Percentiles rank a stretch among this genome's conserved stretches.
Conservation (phyloP, 2,329 filamentous ascomycete species). For the Talaromyces sp. region DNA sequence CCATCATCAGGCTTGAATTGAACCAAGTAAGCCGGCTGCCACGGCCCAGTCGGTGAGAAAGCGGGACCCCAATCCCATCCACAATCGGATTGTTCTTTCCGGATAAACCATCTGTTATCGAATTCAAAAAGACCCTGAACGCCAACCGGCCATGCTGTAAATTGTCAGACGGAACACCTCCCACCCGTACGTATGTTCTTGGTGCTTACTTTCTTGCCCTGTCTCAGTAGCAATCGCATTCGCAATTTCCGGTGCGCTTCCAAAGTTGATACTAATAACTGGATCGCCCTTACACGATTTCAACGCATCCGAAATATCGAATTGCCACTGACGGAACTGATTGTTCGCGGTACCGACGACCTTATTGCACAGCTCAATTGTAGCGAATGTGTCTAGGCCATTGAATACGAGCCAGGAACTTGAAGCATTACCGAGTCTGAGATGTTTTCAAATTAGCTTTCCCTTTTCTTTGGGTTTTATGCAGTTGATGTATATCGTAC, state of each 20-base stretch:
- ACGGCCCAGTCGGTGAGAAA: constrained; percentile 61
- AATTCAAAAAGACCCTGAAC: constrained; percentile 53
- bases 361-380: constrained; percentile 54
- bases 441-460: neutral
- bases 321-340: constrained; percentile 61
- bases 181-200: too few species aligned
- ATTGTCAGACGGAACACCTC: neutral
- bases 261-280: constrained; percentile 53
- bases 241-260: constrained; percentile 54
- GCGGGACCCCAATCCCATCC: constrained; percentile 64
- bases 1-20: constrained; percentile 46
- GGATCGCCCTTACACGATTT: constrained; percentile 39
- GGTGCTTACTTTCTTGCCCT: constrained; percentile 42
- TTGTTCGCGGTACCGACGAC: constrained; percentile 58
- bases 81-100: constrained; percentile 62
- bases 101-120: constrained; percentile 53
- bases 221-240: constrained; percentile 51
- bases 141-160: constrained; percentile 47
- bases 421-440: constrained; percentile 29
- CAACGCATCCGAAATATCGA: constrained; percentile 53
- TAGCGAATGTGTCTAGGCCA: constrained; percentile 60
- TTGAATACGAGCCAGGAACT: constrained; percentile 59
- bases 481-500: constrained; percentile 26
- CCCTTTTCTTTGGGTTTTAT: neutral
- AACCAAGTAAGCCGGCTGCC: constrained; percentile 57